Percentiles rank a stretch among this genome's conserved stretches.
Conservation (phyloP, 1,284 basidiomycete species). For the Tilletia horrida region DNA sequence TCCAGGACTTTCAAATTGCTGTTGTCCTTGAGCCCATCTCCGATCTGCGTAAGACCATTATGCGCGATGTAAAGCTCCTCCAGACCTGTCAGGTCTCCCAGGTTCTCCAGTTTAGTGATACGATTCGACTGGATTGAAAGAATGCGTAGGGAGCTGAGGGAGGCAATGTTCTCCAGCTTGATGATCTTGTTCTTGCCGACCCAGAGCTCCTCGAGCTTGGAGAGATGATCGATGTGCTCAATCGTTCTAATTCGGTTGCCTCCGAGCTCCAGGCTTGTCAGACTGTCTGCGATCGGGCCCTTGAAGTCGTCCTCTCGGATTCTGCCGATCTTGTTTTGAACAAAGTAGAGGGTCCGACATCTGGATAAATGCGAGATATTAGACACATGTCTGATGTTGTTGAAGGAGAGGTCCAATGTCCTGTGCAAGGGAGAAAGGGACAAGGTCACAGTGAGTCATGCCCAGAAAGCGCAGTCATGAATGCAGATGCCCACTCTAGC, state of each 20-base stretch:
- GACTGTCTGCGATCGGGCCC: constrained; percentile 62
- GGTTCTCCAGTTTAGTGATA: constrained; percentile 78
- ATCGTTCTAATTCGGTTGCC: constrained; percentile 89
- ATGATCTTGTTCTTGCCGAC: constrained; percentile 68
- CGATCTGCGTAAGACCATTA: constrained; percentile 77
- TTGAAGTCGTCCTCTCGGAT: constrained; percentile 65
- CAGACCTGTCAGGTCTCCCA: constrained; percentile 61
- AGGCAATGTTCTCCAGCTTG: constrained; percentile 30
- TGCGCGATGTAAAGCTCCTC: constrained; percentile 93
- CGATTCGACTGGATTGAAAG: constrained; percentile 83
- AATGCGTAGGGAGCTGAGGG: constrained; percentile 41
- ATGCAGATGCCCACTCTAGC: constrained; percentile 65
- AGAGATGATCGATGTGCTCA: constrained; percentile 77
- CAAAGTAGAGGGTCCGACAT: constrained; percentile 80
- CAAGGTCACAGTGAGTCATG: too few species aligned
- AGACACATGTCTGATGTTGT: constrained; percentile 65
- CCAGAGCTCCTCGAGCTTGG: constrained; percentile 87
- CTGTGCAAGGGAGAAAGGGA: constrained; percentile 59
- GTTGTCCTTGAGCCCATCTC: constrained; percentile 69
- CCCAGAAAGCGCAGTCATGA: not conserved
- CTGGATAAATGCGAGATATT: constrained; percentile 61
- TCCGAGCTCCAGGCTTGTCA: constrained; percentile 84
- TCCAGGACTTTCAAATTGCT: constrained; percentile 76
- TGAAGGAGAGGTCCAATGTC: constrained; percentile 88
- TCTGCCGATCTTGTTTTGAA: constrained; percentile 88